phyloP scores from a whole-genome alignment of 2,329 filamentous ascomycete genomes.

The Ophiosphaerella narmari region DNA sequence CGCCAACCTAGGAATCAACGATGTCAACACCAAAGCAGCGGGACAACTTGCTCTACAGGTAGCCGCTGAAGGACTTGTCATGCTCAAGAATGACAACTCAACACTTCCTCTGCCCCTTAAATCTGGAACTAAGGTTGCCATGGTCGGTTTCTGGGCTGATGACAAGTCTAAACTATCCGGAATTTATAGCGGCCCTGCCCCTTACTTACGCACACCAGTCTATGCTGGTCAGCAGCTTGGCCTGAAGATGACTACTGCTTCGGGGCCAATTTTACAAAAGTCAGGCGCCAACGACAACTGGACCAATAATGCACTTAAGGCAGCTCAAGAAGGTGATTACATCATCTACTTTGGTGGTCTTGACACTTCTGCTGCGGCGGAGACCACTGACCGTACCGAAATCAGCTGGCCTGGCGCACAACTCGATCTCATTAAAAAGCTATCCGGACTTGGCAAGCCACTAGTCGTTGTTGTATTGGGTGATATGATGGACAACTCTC shows the following conservation, averaged over 20 bases:
- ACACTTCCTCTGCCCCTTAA: slow-evolving; percentile 50
- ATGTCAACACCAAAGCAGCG: slow-evolving; percentile 61
- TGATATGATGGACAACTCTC: slow-evolving; percentile 57
- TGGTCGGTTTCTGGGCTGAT: slow-evolving; percentile 65
- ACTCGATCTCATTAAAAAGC: slow-evolving; percentile 55
- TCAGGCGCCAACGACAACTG: slow-evolving; percentile 17
- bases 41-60: slow-evolving; percentile 62
- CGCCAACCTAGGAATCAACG: slow-evolving; percentile 57
- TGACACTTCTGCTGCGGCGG: slow-evolving; percentile 58
- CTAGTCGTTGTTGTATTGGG: slow-evolving; percentile 60
- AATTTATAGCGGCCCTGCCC: slow-evolving; percentile 62
- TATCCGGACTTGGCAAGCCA: slow-evolving; percentile 55
- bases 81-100: slow-evolving; percentile 59
- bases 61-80: slow-evolving; percentile 51
- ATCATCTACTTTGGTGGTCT: slow-evolving; percentile 62
- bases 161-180: slow-evolving; percentile 63
- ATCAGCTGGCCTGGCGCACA: slow-evolving; percentile 60
- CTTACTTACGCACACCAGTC: slow-evolving; percentile 60
- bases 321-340: slow-evolving; percentile 54
- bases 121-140: slow-evolving; percentile 52
- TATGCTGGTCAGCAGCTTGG: slow-evolving; percentile 56
- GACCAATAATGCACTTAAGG: slow-evolving; percentile 18
- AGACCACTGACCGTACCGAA: slow-evolving; percentile 56
- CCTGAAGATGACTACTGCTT: slow-evolving; percentile 45
- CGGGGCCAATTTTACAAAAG: slow-evolving; percentile 19